These are phyloP conservation scores for Elsinoe fawcettii DNA, from an alignment of 2,329 filamentous ascomycete genomes.

Conservation along the genomic window DNA sequence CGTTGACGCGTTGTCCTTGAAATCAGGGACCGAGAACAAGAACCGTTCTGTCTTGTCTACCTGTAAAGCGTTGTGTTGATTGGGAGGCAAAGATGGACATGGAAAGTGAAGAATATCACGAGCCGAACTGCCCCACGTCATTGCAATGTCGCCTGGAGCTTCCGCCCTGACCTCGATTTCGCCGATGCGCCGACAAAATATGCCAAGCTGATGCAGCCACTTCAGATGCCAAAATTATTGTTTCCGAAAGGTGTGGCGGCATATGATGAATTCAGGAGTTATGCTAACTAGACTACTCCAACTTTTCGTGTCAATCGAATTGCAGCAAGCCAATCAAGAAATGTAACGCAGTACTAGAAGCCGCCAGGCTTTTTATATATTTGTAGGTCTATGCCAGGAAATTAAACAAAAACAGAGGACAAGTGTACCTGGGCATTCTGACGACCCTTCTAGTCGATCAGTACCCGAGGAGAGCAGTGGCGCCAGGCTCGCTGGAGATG, in stretches of 20 bases:
- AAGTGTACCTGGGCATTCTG: background rate
- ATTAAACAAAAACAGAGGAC: background rate
- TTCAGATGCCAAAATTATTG: background rate
- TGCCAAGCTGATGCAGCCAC: background rate
- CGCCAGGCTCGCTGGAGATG: slow-evolving; percentile 86
- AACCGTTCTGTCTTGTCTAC: background rate
- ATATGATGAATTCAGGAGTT: background rate
- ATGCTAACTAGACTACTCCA: background rate
- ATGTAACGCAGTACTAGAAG: background rate
- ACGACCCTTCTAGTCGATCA: background rate
- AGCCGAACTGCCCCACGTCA: slow-evolving; percentile 11
- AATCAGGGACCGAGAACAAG: background rate
- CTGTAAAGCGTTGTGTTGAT: background rate
- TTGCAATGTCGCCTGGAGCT: slow-evolving; percentile 4
- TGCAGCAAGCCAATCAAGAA: background rate
- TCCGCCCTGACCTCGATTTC: background rate
- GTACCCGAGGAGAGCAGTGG: slow-evolving; percentile 58
- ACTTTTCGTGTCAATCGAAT: too few relatives aligned
- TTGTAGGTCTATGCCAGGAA: background rate
- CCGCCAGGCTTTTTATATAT: background rate
- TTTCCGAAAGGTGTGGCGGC: background rate
- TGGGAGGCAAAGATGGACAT: slow-evolving; percentile 1
- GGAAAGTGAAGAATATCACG: slow-evolving; percentile 5
- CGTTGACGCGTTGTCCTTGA: background rate
- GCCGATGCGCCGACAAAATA: background rate